Evolutionary conservation across 257 asterid genomes (phyloP).

Genomic region (Nemophila menziesii): DNA sequence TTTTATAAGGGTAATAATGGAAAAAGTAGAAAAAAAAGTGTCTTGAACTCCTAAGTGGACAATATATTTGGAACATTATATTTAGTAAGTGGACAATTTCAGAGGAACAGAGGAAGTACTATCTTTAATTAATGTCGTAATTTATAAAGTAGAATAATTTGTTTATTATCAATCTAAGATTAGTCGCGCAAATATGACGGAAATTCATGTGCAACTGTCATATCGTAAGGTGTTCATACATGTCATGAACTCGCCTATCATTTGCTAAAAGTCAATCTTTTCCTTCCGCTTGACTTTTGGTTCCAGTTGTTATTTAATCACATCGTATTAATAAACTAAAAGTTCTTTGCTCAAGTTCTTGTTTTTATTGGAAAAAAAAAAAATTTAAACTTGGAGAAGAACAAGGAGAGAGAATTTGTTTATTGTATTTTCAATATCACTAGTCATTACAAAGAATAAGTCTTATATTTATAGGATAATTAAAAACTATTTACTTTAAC

Average conservation of each 20-base stretch:
- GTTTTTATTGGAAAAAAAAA: conserved; percentile 6
- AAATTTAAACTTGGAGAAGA: too few relatives aligned
- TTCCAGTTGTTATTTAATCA: conserved; percentile 8
- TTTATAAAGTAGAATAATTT: conserved; percentile 5
- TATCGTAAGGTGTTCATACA: conserved; percentile 6
- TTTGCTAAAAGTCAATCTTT: conserved; percentile 26
- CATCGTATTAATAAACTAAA: conserved; percentile 5
- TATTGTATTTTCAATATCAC: too few relatives aligned
- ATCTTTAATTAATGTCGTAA: not conserved
- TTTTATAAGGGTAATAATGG: too few relatives aligned
- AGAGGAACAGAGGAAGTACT: too few relatives aligned
- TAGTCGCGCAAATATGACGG: conserved; percentile 10
- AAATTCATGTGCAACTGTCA: conserved; percentile 32
- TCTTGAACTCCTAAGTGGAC: too few relatives aligned
- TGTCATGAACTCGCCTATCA: conserved; percentile 18
- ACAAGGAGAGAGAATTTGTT: too few relatives aligned
- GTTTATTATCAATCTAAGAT: conserved; percentile 6
- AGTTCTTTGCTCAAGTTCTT: conserved; percentile 6
- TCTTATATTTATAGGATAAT: too few relatives aligned
- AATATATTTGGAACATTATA: too few relatives aligned
- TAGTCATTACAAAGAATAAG: too few relatives aligned
- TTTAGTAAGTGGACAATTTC: too few relatives aligned
- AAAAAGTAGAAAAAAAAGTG: too few relatives aligned
- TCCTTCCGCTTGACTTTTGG: conserved; percentile 29
- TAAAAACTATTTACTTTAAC: too few relatives aligned